A percentile compares a stretch with the other conserved stretches of the same genome.
phyloP scores from a whole-genome alignment of 1,284 basidiomycete genomes.

The Ceraceosorus bombacis region DNA sequence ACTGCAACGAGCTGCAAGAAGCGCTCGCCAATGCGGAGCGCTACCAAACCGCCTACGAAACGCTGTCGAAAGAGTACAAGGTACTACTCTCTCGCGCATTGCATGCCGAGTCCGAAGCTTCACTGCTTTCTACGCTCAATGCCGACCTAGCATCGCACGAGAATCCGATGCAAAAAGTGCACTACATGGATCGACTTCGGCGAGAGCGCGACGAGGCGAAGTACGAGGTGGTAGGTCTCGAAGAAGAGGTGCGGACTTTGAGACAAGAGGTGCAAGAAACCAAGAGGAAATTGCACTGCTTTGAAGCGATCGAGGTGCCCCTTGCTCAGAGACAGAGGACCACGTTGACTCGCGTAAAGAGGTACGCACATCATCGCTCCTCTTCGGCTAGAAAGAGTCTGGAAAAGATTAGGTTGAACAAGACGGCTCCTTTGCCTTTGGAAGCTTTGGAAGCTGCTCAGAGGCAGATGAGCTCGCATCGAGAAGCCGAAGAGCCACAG shows the following conservation, averaged over 20 bases:
- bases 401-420: no score
- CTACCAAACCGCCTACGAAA: not conserved
- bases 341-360: not conserved
- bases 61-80: not conserved
- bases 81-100: not conserved
- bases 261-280: slow-evolving; percentile 21
- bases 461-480: no score
- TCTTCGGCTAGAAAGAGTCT: slow-evolving; percentile 11
- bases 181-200: slow-evolving; percentile 9
- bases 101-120: not conserved
- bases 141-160: slow-evolving; percentile 6
- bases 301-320: not conserved
- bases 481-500: no score
- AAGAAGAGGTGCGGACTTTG: slow-evolving; percentile 43
- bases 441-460: no score
- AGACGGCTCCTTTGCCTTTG: no score
- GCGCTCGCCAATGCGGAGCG: not conserved
- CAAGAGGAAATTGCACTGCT: not conserved
- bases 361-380: not conserved
- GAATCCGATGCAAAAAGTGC: slow-evolving; percentile 13
- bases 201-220: slow-evolving; percentile 57
- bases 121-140: slow-evolving; percentile 7
- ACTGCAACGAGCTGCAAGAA: not conserved
- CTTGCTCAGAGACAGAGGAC: slow-evolving; percentile 2
- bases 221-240: slow-evolving; percentile 39